Percentiles rank a stretch among this genome's conserved stretches.
Evolutionary conservation across 176 grass and related monocot species (phyloP).

Genomic region (maize (Zea mays)): Zm-B73-REFERENCE-NAM-5.0 NC_050105.1:17955001-17955500

Average conservation of each 20-base stretch:
- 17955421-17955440: slow-evolving; percentile 47
- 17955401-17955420: slow-evolving; percentile 50
- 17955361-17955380: slow-evolving; percentile 25
- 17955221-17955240: slow-evolving; percentile 1
- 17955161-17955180: neutral
- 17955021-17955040: neutral
- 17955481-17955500: neutral
- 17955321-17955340: slow-evolving; percentile 43
- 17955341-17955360: slow-evolving; percentile 34
- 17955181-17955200: neutral
- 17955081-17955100: no score
- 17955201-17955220: neutral
- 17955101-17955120: neutral
- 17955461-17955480: no score
- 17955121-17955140: no score
- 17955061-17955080: neutral
- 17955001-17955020: neutral
- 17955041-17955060: neutral
- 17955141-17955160: neutral
- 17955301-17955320: slow-evolving; percentile 35
- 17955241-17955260: slow-evolving; percentile 7
- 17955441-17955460: slow-evolving; percentile 2
- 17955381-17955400: slow-evolving; percentile 43
- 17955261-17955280: slow-evolving; percentile 25
- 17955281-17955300: slow-evolving; percentile 54